Evolutionary conservation across 257 asterid genomes (phyloP).

Genomic region (Plantago elongata): DNA sequence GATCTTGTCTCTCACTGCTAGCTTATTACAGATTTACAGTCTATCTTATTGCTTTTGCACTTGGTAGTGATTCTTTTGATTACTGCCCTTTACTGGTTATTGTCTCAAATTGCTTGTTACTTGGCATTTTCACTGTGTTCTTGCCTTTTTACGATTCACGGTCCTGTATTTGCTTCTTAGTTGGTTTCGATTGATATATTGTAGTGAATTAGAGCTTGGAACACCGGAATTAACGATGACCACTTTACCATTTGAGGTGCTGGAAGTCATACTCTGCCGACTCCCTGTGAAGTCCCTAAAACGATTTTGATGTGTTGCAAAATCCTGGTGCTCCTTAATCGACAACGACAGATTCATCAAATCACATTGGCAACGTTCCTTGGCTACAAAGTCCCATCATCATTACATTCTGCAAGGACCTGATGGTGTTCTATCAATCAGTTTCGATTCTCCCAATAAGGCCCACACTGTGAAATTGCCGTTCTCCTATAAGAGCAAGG

Average conservation of each 20-base stretch:
- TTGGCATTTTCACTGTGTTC: too few relatives aligned
- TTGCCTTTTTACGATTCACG: too few relatives aligned
- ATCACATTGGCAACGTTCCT: not conserved
- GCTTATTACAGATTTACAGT: too few relatives aligned
- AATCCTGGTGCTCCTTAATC: constrained; percentile 8
- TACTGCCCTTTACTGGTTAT: too few relatives aligned
- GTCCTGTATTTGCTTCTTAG: too few relatives aligned
- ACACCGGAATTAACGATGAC: not conserved
- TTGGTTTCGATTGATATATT: too few relatives aligned
- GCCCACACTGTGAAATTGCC: not conserved
- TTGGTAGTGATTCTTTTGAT: too few relatives aligned
- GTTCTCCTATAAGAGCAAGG: not conserved
- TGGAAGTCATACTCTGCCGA: constrained; percentile 4
- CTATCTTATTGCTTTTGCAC: too few relatives aligned
- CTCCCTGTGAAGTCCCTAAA: constrained; percentile 12
- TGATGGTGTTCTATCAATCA: not conserved
- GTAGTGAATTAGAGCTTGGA: too few relatives aligned
- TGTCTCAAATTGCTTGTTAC: too few relatives aligned
- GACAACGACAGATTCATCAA: not conserved
- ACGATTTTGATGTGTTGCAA: constrained; percentile 6
- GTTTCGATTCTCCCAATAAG: not conserved
- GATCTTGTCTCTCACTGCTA: too few relatives aligned
- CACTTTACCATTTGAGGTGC: not conserved
- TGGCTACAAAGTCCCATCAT: not conserved
- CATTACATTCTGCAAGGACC: not conserved